Base-by-base conservation (phyloP, 163 green algal genomes). In the Volvox carteri region DNA sequence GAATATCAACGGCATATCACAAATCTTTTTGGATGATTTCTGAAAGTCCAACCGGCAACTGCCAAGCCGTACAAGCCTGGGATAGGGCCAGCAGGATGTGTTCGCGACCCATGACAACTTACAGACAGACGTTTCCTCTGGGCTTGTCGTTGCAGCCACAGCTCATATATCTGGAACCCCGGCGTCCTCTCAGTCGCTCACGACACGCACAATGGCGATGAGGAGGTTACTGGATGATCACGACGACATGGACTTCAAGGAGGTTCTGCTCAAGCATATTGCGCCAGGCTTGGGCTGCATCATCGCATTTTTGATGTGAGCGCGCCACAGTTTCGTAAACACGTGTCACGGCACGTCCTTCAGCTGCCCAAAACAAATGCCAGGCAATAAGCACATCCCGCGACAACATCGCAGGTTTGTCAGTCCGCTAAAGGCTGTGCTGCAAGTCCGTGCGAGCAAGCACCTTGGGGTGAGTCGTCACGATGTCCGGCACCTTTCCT, bases 291-390 rank as follows among this genome's bases (percentile, higher is more conserved):
- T 93, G 33, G 90, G 90, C 65, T 90, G 78, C 30, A 52, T 93
- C 21, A 79, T 93, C 0, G 90, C 90, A 0, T 87, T 93, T n/a
- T 14, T 81, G 1, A 93, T 93, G 90, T 79, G 23, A 68, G 78
- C 35, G 39, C n/a, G 18, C 21, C 28, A 42, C 3, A 28, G 35
- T 35, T 44, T 42, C 28, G 8, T 4, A 39, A 68, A 83, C 19
- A 83, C 75, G 75, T 83, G 75, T 44, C n/a, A 23, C 25, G 42
- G 44, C 28, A 46, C 73, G 42, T 62, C 23, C 39, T 28, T 41
- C n/a, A 7, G 1, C 28, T 46, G 23, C 28, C 46, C 44, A 28
- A 9, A 8, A 2, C 46, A 33, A 77, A 6, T 46, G 4, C 33
- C 18, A 39, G 14, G 33, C 14, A n/a, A 42, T n/a, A 41, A 65